Evolutionary conservation across 2,329 filamentous ascomycete genomes (phyloP).

Genomic region (Penicillium concentricum): DNA sequence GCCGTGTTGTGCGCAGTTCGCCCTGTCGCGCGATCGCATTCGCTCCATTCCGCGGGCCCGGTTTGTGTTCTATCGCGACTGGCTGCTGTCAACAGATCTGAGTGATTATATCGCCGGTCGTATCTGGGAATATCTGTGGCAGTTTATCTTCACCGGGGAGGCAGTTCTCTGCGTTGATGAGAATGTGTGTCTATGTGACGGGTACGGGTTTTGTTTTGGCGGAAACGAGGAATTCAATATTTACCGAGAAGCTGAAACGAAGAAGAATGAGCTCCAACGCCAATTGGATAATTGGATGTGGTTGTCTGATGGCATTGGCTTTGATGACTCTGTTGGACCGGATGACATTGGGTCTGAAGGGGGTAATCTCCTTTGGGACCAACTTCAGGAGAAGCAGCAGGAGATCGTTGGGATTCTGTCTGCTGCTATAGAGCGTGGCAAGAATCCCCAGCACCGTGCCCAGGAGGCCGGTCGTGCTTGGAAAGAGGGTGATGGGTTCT

Average conservation of each 20-base stretch:
- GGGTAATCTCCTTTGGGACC: background rate
- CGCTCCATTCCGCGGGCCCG: conserved; percentile 52
- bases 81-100: conserved; percentile 59
- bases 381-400: conserved; percentile 46
- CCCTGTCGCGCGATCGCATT: conserved; percentile 58
- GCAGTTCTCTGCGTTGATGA: conserved; percentile 48
- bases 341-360: conserved; percentile 1
- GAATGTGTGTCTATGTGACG: conserved; percentile 63
- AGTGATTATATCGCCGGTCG: conserved; percentile 58
- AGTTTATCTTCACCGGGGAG: conserved; percentile 58
- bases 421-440: conserved; percentile 52
- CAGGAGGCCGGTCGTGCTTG: conserved; percentile 54
- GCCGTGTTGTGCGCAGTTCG: conserved; percentile 65
- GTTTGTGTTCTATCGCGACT: conserved; percentile 60
- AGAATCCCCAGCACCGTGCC: conserved; percentile 53
- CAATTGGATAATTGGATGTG: conserved; percentile 15
- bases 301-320: conserved; percentile 7
- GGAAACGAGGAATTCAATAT: conserved; percentile 13
- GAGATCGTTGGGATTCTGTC: conserved; percentile 44
- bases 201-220: conserved; percentile 56
- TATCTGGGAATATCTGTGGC: conserved; percentile 65
- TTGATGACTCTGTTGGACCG: conserved; percentile 12
- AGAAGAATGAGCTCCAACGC: conserved; percentile 7
- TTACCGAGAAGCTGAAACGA: conserved; percentile 8
- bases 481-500: conserved; percentile 58